Evolutionary conservation across 1,139 yeast species (phyloP).

Genomic region (Blastobotrys persicus): DNA sequence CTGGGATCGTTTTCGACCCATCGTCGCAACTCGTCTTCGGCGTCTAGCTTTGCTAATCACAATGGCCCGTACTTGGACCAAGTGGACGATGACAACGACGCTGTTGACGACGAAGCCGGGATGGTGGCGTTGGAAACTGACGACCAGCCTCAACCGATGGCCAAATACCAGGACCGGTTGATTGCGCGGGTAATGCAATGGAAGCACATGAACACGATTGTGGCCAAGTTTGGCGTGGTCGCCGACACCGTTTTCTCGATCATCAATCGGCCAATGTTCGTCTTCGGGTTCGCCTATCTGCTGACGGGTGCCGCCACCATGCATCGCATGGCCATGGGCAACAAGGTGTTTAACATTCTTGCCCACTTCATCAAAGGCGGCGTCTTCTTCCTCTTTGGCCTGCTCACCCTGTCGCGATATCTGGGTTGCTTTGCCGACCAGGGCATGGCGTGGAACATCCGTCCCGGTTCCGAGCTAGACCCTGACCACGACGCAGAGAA

Average conservation of each 20-base stretch:
- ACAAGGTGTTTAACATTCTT: constrained; percentile 68
- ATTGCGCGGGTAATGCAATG: constrained; percentile 28
- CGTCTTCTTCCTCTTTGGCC: constrained; percentile 73
- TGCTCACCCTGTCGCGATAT: constrained; percentile 76
- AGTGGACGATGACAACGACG: constrained; percentile 8
- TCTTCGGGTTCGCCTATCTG: constrained; percentile 57
- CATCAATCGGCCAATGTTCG: constrained; percentile 64
- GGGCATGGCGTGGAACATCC: constrained; percentile 93
- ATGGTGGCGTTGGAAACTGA: constrained; percentile 10
- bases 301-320: constrained; percentile 79
- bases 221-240: constrained; percentile 41
- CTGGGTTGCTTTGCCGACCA: constrained; percentile 71
- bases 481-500: neutral
- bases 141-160: constrained; percentile 15
- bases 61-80: neutral
- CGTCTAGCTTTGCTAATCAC: neutral
- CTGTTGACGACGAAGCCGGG: constrained; percentile 18
- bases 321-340: constrained; percentile 63
- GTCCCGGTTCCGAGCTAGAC: constrained; percentile 30
- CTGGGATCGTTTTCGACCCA: constrained; percentile 19
- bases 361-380: constrained; percentile 98
- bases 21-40: constrained; percentile 1
- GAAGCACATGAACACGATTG: constrained; percentile 34
- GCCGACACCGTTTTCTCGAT: constrained; percentile 46
- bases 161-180: constrained; percentile 21